Base-by-base conservation (phyloP, 2,329 filamentous ascomycete species). In the Ascochyta clinopodiicola region DNA sequence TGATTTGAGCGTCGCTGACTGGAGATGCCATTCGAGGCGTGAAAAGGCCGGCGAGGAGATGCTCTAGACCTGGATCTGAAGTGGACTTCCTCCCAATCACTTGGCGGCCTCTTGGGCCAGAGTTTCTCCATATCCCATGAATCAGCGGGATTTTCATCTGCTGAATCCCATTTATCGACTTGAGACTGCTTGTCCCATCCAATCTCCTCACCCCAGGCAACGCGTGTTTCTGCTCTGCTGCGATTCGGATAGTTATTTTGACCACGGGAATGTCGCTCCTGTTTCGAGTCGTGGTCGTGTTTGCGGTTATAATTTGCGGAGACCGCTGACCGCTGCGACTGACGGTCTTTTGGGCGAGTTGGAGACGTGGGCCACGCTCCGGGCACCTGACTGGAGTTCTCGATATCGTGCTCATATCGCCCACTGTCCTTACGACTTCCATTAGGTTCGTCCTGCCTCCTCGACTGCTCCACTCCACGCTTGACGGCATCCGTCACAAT, bases 301-400 rank as follows among this genome's bases (percentile, higher is more conserved):
- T 48, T 9, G 12, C 6, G 32, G 1, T 38, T 36, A 4, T 37
- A 34, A 6, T 37, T 37, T 7, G 15, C 21, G 12, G 36, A n/a
- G 5, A 19, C 2, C 3, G 34, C 21, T 27, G 31, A 32, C 10
- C 31, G 45, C 2, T 32, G 39, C 15, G 50, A 44, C 19, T 25
- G 44, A 25, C 32, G 34, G 12, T 38, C 24, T 10, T 35, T 24
- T 13, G 13, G n/a, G 31, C 21, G 31, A 10, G 52, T 54, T 3
- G 63, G 63, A 13, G 67, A 65, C 6, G 43, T 39, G 4, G 65
- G 68, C 69, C 69, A 71, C 24, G 64, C 66, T 6, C 67, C 69
- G 22, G 68, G 69, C 15, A 59, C 48, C 0, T 67, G 59, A 27
- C 50, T 65, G 6, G 46, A 39, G n/a, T 19, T 36, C 4, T 59